phyloP scores from a whole-genome alignment of 225 moss, liverwort and hornwort genomes.

The Straminergon stramineum region DNA sequence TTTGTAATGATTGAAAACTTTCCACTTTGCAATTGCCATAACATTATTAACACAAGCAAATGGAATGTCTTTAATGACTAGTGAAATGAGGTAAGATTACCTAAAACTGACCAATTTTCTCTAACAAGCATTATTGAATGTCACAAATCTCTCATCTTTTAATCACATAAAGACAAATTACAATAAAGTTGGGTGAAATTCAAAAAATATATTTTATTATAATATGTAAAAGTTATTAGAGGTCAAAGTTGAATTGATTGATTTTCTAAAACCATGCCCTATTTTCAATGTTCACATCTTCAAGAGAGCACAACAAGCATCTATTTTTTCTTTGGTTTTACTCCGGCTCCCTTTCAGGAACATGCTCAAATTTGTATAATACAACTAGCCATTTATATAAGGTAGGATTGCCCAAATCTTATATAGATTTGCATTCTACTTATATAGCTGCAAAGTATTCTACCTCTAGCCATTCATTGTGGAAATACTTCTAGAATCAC shows the following conservation, averaged over 20 bases:
- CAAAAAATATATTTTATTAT: background rate
- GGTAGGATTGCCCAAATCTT: background rate
- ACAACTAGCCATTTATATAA: too few relatives aligned
- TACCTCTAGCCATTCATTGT: background rate
- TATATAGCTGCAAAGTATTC: background rate
- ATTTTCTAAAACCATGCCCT: background rate
- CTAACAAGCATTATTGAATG: accelerated
- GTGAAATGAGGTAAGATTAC: background rate
- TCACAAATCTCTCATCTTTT: background rate
- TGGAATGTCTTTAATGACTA: background rate
- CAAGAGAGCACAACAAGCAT: background rate
- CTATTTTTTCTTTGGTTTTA: background rate
- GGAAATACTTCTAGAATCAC: background rate
- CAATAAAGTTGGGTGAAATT: background rate
- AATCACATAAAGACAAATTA: background rate
- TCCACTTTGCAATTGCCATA: background rate
- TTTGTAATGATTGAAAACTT: background rate
- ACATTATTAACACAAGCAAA: background rate
- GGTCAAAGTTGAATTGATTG: background rate
- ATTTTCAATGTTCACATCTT: background rate
- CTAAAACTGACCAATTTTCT: background rate
- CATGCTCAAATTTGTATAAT: background rate
- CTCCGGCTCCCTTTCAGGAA: too few relatives aligned
- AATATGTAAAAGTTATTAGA: background rate
- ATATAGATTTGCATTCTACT: background rate